Evolutionary conservation across 1,284 basidiomycete genomes (phyloP), one percentile per base, ranked within the genome.

Genomic region (Chalciporus sp.): DNA sequence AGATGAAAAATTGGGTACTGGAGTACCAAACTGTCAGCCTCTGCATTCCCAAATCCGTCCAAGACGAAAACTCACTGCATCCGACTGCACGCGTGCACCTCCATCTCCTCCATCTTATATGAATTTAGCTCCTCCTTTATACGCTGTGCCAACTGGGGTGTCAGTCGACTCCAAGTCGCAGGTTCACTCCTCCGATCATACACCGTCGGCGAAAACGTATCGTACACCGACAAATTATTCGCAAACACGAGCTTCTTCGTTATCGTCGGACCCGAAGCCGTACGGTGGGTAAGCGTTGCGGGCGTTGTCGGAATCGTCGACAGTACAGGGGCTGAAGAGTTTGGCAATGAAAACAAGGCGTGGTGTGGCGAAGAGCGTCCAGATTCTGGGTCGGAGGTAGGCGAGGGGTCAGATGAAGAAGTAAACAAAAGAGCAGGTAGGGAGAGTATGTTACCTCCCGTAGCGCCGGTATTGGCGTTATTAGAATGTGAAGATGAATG

Each of bases 51-150:
- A 35, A 35, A 16, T 35, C 33, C 12, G 16, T 35, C 33, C 1
- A n/a, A n/a, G 8, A 20, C 42, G 5, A 12, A 23, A 26, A 76
- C 89, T 63, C 70, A 92, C 90, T 95, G 88, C 66, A 90, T 84
- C 71, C 92, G 85, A 73, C 91, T 94, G 46, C 88, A 77, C 59
- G 90, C 88, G 73, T 97, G 95, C 57, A 98, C 93, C 68, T 94
- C 92, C 95, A 98, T 97, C 76, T 95, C 92, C 74, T 97, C 95
- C 90, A 97, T 93, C 81, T 97, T 97, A 77, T 91, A 97, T 57
- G 92, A 94, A 74, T 97, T 95, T 44, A 96, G 78, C 76, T 95
- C 93, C 74, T 95, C 93, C 80, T 98, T 98, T 74, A 98, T 98
- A 60, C 90, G 81, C 79, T 97, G 92, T 42, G 96, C 96, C 64